Conservation (phyloP, 2,329 filamentous ascomycete species). For the Allantophomopsis cytisporea region DNA sequence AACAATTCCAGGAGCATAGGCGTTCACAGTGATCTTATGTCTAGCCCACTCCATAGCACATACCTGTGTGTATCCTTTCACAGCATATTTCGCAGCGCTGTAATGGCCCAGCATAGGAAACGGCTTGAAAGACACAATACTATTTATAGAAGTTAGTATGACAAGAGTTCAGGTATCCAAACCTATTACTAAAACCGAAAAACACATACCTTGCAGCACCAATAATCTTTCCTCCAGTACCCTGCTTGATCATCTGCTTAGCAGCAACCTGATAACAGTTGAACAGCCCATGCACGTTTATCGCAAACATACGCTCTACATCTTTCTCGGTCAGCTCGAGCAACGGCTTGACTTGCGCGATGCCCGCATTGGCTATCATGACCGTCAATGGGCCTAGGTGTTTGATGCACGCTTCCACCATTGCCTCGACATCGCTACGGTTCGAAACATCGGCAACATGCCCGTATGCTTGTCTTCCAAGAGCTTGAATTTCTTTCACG, state of each 20-base stretch:
- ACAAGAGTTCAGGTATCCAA: not conserved
- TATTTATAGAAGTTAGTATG: constrained; percentile 1
- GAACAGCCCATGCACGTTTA: constrained; percentile 53
- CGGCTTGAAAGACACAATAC: constrained; percentile 45
- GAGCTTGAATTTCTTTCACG: constrained; percentile 34
- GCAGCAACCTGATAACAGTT: constrained; percentile 52
- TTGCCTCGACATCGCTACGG: constrained; percentile 12
- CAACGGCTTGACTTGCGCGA: constrained; percentile 14
- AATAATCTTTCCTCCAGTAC: constrained; percentile 22
- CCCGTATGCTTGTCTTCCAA: constrained; percentile 37
- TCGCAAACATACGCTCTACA: constrained; percentile 35
- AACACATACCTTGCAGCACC: constrained; percentile 12
- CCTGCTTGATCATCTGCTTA: constrained; percentile 50
- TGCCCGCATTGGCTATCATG: constrained; percentile 18
- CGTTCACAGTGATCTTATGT: constrained; percentile 52
- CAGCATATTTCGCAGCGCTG: constrained; percentile 48
- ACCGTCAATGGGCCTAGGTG: constrained; percentile 14
- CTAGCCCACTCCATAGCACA: constrained; percentile 50
- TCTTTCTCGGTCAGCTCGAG: constrained; percentile 12
- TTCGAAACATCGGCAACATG: constrained; percentile 47
- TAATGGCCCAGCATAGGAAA: constrained; percentile 48
- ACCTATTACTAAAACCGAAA: constrained; percentile 14
- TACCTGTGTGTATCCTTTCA: constrained; percentile 46
- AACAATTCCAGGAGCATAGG: constrained; percentile 53
- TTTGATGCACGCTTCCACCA: constrained; percentile 12